Evolutionary conservation across 305 asterid species (phyloP).

Genomic region (Lippia alba): DNA sequence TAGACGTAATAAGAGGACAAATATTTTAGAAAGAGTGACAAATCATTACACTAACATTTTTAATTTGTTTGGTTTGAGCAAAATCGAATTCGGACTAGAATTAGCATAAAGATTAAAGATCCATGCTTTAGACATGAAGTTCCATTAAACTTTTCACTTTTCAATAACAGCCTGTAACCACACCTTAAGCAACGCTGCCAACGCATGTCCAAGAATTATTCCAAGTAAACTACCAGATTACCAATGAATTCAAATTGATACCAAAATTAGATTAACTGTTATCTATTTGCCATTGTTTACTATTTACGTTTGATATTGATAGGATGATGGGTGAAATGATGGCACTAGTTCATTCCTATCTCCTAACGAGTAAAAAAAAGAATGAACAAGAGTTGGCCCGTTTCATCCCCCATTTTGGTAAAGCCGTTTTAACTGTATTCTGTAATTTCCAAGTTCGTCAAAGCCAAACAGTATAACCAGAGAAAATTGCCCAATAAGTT

Average conservation of each 20-base stretch:
- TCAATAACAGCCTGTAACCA: not conserved
- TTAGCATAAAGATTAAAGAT: not conserved
- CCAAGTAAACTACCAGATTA: slow-evolving; percentile 1
- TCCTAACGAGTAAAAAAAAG: not conserved
- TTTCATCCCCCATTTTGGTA: slow-evolving; percentile 18
- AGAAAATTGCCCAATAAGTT: not conserved
- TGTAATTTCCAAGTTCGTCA: slow-evolving; percentile 6
- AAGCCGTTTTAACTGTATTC: not conserved
- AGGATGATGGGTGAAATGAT: too few species aligned
- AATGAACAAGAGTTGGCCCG: slow-evolving; percentile 16
- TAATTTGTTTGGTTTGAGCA: too few species aligned
- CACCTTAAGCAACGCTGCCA: not conserved
- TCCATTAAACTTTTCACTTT: not conserved
- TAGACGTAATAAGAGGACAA: too few species aligned
- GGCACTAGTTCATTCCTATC: too few species aligned
- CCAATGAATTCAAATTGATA: not conserved
- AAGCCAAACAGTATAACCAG: slow-evolving; percentile 4
- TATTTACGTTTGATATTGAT: too few species aligned
- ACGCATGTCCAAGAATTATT: not conserved
- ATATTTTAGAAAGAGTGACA: too few species aligned
- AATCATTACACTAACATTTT: too few species aligned
- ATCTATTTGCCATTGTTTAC: too few species aligned
- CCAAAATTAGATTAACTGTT: too few species aligned
- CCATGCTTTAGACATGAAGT: not conserved
- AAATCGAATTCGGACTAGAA: too few species aligned